Percentiles rank a stretch among this genome's conserved stretches.
Evolutionary conservation across 169 alveolate genomes (phyloP).

Genomic region (Plasmodium relictum): DNA sequence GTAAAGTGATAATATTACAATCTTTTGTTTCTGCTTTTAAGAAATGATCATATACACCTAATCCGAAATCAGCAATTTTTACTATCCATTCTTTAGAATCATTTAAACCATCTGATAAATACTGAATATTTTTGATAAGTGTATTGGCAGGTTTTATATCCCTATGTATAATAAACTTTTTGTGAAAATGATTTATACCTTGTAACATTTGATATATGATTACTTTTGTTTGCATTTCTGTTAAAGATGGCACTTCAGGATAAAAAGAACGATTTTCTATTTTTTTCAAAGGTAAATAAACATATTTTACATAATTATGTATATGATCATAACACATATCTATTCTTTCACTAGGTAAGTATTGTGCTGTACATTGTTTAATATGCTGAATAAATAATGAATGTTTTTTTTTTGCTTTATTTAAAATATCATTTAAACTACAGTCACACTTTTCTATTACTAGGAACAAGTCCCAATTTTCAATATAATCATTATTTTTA

Average conservation of each 20-base stretch:
- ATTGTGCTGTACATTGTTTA: constrained; percentile 43
- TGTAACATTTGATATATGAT: constrained; percentile 85
- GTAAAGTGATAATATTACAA: constrained; percentile 82
- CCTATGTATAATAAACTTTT: constrained; percentile 84
- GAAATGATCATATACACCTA: constrained; percentile 83
- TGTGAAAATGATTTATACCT: constrained; percentile 83
- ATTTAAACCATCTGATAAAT: constrained; percentile 66
- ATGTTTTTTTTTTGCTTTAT: constrained; percentile 36
- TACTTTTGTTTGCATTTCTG: constrained; percentile 84
- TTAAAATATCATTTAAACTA: constrained; percentile 53
- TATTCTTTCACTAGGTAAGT: constrained; percentile 32
- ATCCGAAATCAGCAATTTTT: constrained; percentile 85
- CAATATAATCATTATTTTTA: constrained; percentile 45
- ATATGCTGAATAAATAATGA: constrained; percentile 29
- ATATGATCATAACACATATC: constrained; percentile 62
- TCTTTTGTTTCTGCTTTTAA: constrained; percentile 84
- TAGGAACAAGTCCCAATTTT: constrained; percentile 65
- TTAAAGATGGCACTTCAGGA: constrained; percentile 83
- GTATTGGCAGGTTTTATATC: constrained; percentile 88
- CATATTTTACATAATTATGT: constrained; percentile 66
- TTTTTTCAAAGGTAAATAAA: constrained; percentile 53
- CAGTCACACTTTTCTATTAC: constrained; percentile 76
- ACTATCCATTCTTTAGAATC: constrained; percentile 79
- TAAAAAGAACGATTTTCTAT: constrained; percentile 23
- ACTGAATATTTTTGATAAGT: constrained; percentile 80